phyloP scores from a whole-genome alignment of 2,329 filamentous ascomycete species.

The Ceratocystis huliohia region DNA sequence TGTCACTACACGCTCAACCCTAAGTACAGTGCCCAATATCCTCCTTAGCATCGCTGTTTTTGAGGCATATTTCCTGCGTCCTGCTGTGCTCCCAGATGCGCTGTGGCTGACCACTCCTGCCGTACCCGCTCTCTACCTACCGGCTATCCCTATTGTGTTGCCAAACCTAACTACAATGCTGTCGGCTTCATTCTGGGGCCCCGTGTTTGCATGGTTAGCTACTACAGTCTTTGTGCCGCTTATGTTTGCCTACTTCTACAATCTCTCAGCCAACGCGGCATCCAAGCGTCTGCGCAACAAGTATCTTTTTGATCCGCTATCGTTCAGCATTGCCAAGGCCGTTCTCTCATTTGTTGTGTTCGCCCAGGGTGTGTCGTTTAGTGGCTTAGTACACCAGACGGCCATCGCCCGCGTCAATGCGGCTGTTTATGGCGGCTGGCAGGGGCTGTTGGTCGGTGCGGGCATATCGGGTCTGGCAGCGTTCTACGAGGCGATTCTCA shows the following conservation, averaged over 20 bases:
- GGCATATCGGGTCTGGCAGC: conserved; percentile 56
- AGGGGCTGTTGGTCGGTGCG: conserved; percentile 55
- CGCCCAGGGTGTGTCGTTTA: conserved; percentile 49
- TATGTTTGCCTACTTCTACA: conserved; percentile 76
- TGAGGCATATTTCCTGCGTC: conserved; percentile 58
- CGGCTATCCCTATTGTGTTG: conserved; percentile 50
- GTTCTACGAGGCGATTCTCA: conserved; percentile 66
- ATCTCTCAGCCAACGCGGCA: conserved; percentile 46
- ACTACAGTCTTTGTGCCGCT: conserved; percentile 61
- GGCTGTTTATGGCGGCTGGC: conserved; percentile 59
- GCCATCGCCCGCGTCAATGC: conserved; percentile 51
- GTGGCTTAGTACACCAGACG: conserved; percentile 46
- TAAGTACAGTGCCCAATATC: conserved; percentile 61
- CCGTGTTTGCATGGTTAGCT: conserved; percentile 60
- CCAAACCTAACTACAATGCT: conserved; percentile 73
- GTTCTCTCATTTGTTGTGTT: conserved; percentile 73
- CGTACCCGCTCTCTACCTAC: conserved; percentile 41
- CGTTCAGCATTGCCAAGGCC: conserved; percentile 81
- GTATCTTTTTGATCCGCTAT: conserved; percentile 67
- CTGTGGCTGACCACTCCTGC: conserved; percentile 63
- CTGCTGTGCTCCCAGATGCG: conserved; percentile 55
- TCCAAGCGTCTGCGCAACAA: conserved; percentile 34
- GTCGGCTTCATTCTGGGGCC: conserved; percentile 70
- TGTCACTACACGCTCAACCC: conserved; percentile 51
- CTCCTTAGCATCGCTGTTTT: conserved; percentile 54